Evolutionary conservation across 2,329 filamentous ascomycete species (phyloP).

Genomic region (Aspergillus amoenus): DNA sequence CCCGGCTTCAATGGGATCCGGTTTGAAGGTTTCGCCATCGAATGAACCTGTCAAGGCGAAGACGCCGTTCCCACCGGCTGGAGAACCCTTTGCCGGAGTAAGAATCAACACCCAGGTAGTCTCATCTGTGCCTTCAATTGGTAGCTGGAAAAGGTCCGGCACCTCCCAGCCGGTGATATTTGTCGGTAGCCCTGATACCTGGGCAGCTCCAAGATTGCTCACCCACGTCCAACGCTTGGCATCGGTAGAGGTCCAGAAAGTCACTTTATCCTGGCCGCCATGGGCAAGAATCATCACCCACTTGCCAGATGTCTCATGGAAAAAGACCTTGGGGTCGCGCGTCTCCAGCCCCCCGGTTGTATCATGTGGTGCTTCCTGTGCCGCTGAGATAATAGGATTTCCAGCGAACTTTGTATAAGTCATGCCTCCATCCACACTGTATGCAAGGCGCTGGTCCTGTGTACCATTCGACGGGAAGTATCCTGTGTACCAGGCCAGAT

Average conservation of each 20-base stretch:
- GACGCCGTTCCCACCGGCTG: conserved; percentile 10
- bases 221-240: neutral
- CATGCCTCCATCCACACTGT: conserved; percentile 61
- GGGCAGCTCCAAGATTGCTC: neutral
- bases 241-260: conserved; percentile 10
- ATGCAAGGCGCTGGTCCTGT: conserved; percentile 58
- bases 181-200: neutral
- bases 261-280: conserved; percentile 8
- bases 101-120: conserved; percentile 9
- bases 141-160: conserved; percentile 9
- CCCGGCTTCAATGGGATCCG: neutral
- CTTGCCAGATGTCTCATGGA: neutral
- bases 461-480: conserved; percentile 1
- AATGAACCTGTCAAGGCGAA: conserved; percentile 5
- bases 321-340: conserved; percentile 11
- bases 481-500: conserved; percentile 8
- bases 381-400: conserved; percentile 5
- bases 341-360: conserved; percentile 1
- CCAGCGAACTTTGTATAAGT: conserved; percentile 49
- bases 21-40: neutral
- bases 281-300: conserved; percentile 11
- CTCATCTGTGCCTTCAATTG: neutral
- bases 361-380: conserved; percentile 8
- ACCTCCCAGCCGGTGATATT: neutral
- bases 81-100: conserved; percentile 5